A percentile compares a stretch with the other conserved stretches of the same genome.
These are phyloP conservation scores for Trichoderma endophyticum DNA, from an alignment of 2,329 filamentous ascomycete genomes.

Conservation along the genomic window DNA sequence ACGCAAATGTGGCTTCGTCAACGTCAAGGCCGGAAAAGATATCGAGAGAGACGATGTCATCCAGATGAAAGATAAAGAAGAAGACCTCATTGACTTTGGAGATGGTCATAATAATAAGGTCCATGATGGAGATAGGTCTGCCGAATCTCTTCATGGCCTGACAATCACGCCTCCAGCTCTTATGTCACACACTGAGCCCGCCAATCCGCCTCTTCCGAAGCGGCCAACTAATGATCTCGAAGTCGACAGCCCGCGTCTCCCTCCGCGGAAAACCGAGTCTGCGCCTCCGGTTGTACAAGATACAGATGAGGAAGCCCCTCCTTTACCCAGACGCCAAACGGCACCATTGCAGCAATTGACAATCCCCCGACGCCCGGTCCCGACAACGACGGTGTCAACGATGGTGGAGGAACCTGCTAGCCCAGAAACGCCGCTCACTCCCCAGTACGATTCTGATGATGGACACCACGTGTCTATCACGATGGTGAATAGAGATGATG, in stretches of 20 bases:
- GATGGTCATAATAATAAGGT: slow-evolving; percentile 4
- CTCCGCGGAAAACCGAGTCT: not conserved
- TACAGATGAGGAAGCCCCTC: not conserved
- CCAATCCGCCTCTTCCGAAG: slow-evolving; percentile 24
- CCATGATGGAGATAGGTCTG: slow-evolving; percentile 14
- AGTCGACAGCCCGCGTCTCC: not conserved
- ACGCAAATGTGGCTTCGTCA: slow-evolving; percentile 49
- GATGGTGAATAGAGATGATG: slow-evolving; percentile 38
- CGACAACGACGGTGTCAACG: not conserved
- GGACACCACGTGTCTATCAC: slow-evolving; percentile 36
- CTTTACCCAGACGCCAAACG: slow-evolving; percentile 12
- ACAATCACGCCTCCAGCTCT: slow-evolving; percentile 29
- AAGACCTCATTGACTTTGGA: slow-evolving; percentile 31
- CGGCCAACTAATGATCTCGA: slow-evolving; percentile 13
- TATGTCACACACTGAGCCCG: slow-evolving; percentile 21
- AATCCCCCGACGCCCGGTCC: slow-evolving; percentile 14
- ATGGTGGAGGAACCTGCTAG: not conserved
- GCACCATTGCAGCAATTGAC: not conserved
- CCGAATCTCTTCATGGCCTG: slow-evolving; percentile 29
- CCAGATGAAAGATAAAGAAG: slow-evolving; percentile 40
- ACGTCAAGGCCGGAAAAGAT: slow-evolving; percentile 41
- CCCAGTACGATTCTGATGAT: slow-evolving; percentile 31
- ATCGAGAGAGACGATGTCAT: slow-evolving; percentile 54
- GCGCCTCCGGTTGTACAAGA: not conserved
- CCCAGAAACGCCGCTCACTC: slow-evolving; percentile 26